Evolutionary conservation across 441 rosid species (phyloP).

Genomic region (Adansonia grandidieri): DNA sequence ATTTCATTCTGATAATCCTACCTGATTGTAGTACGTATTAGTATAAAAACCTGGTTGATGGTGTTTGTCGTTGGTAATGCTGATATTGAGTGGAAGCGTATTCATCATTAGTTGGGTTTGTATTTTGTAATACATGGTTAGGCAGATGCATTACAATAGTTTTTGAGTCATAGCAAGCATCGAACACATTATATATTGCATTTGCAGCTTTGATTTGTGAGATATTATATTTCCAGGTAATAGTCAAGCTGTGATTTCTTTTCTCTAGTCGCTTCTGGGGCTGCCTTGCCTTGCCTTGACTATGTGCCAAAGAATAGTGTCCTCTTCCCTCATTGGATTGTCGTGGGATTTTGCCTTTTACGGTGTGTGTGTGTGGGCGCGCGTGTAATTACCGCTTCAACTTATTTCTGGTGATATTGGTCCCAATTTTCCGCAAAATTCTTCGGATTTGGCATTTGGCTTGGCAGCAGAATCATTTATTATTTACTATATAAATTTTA

Average conservation of each 20-base stretch:
- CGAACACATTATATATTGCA: background rate
- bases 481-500: no score
- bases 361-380: no score
- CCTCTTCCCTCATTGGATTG: no score
- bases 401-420: background rate
- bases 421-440: background rate
- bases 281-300: background rate
- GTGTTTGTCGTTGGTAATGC: background rate
- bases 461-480: no score
- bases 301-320: background rate
- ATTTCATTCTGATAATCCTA: background rate
- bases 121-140: background rate
- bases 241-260: background rate
- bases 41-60: background rate
- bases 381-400: background rate
- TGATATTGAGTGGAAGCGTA: background rate
- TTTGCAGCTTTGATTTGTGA: background rate
- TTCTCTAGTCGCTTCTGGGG: background rate
- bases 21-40: background rate
- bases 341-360: background rate
- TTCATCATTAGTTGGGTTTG: background rate
- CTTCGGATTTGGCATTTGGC: background rate
- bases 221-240: background rate
- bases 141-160: background rate
- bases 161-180: background rate